Conservation (phyloP, 768 basidiomycete species). For the Psilocybe cyanescens region DNA sequence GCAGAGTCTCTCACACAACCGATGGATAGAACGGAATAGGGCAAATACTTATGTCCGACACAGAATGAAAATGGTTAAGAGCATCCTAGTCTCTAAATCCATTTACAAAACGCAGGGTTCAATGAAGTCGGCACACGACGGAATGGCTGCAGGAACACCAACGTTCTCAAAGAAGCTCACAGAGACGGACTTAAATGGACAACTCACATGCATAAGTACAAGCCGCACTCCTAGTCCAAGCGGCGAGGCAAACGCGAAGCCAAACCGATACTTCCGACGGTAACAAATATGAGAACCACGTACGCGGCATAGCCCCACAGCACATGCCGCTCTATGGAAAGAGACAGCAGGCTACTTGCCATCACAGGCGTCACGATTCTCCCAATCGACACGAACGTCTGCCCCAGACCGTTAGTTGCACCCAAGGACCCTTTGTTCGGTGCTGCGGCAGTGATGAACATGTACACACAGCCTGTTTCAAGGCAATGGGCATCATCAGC, state of each 20-base stretch:
- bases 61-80: too few species aligned
- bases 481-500: neutral
- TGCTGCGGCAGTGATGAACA: conserved; percentile 57
- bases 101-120: too few species aligned
- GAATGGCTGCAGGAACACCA: too few species aligned
- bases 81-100: too few species aligned
- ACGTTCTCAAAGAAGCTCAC: too few species aligned
- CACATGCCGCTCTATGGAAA: conserved; percentile 27
- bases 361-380: conserved; percentile 24
- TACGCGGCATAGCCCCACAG: conserved; percentile 29
- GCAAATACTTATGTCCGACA: too few species aligned
- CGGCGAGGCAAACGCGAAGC: conserved; percentile 21
- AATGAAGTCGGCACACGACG: too few species aligned
- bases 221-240: conserved; percentile 6
- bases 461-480: conserved; percentile 32
- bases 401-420: conserved; percentile 53
- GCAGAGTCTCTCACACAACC: neutral
- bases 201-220: too few species aligned
- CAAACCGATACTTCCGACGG: conserved; percentile 22
- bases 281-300: conserved; percentile 17
- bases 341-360: conserved; percentile 26
- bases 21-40: too few species aligned
- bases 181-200: too few species aligned
- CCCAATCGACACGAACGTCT: conserved; percentile 30
- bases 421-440: conserved; percentile 60